Conservation (phyloP, 2,329 filamentous ascomycete genomes). For the Periglandula ipomoeae region DNA sequence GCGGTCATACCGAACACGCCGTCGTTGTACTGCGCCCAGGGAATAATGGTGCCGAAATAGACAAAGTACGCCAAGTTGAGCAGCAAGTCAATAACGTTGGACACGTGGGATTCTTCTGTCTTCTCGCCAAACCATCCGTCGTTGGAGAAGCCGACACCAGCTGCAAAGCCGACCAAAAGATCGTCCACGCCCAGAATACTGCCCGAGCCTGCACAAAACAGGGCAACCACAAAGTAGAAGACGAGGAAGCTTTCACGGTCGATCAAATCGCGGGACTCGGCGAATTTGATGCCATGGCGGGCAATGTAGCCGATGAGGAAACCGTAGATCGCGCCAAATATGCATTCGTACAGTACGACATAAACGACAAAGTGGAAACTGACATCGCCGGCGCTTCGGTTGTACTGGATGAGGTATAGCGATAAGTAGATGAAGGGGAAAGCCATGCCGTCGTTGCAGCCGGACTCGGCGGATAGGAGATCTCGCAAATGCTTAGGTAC, state of each 20-base stretch:
- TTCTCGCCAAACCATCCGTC: slow-evolving; percentile 98
- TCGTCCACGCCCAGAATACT: slow-evolving; percentile 89
- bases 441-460: slow-evolving; percentile 99
- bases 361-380: slow-evolving; percentile 81
- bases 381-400: slow-evolving; percentile 58
- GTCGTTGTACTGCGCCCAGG: slow-evolving; percentile 86
- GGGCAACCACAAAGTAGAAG: slow-evolving; percentile 93
- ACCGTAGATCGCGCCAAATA: slow-evolving; percentile 85
- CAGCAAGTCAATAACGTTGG: slow-evolving; percentile 95
- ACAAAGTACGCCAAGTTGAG: slow-evolving; percentile 98
- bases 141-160: slow-evolving; percentile 97
- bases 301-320: slow-evolving; percentile 83
- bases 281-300: slow-evolving; percentile 79
- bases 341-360: slow-evolving; percentile 88
- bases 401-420: slow-evolving; percentile 79
- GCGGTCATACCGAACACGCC: slow-evolving; percentile 63
- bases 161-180: slow-evolving; percentile 85
- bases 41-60: slow-evolving; percentile 93
- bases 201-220: slow-evolving; percentile 92
- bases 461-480: slow-evolving; percentile 88
- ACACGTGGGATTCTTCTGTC: slow-evolving; percentile 96
- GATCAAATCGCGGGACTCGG: slow-evolving; percentile 77
- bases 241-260: slow-evolving; percentile 96
- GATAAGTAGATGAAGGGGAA: slow-evolving; percentile 96
- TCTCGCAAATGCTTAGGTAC: slow-evolving; percentile 97